Base-by-base conservation (phyloP, 257 asterid species). In the Solanum gracilifrons region DNA sequence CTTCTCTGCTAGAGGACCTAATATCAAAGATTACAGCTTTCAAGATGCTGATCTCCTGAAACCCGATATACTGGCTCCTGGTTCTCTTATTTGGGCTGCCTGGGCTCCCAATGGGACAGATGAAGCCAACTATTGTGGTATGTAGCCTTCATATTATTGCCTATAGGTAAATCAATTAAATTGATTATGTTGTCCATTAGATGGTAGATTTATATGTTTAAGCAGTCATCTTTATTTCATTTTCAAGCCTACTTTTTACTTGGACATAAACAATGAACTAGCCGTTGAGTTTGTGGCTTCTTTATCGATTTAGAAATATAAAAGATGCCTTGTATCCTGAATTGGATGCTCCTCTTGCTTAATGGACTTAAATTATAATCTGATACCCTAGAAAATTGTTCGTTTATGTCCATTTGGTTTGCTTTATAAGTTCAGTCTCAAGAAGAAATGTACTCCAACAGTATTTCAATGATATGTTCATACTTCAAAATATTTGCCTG, bases 51-150 rank as follows among this genome's bases (percentile, higher is more conserved):
- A 97, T 91, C 92, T 97, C 89, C 93, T 97, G 80, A 97, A 97
- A 90, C 99, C 99, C 3, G 99, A 97, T 88, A 97, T 97, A 89
- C 93, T 97, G 55, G 99, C 99, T 88, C 99, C 99, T 1, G 99
- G 99, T 73, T 94, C 98, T 90, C 94, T 97, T 13, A 97, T 97
- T 80, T 97, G 99, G 99, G 97, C 99, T 85, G 99, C 99, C 85
- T 97, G 99, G 99, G 90, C 99, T 85, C 98, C 94, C 33, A 95
- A 96, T 68, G 99, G 99, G 87, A 97, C 99, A 36, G 99, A 97
- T 43, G 98, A 97, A 90, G 92, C 99, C 27, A 94, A 97, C 91
- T 96, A 93, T 86, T 62, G 91, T 35, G 98, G 99, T 95, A 93
- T 89, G 85, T 48, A 5, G 37, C 85, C 69, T 31, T 80, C 68